These are phyloP conservation scores for Chrysosporium queenslandicum DNA, from an alignment of 2,329 filamentous ascomycete genomes.

Conservation along the genomic window DNA sequence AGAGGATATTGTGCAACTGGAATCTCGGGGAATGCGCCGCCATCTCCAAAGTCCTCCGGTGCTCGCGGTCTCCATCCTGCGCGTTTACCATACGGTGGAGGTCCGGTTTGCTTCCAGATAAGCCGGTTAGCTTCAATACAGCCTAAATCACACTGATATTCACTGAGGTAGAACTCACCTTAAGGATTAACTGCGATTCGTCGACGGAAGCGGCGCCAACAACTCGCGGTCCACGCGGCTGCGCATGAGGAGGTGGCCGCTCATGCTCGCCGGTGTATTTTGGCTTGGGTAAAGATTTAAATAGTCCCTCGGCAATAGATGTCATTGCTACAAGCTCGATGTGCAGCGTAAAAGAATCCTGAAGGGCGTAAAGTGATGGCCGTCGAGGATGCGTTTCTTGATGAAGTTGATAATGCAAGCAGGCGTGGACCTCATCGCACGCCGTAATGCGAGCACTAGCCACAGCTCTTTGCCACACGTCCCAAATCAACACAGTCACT, in stretches of 20 bases:
- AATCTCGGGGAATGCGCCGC: conserved; percentile 90
- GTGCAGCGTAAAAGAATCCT: background rate
- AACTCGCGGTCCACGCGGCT: conserved; percentile 71
- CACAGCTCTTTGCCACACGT: background rate
- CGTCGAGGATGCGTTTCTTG: background rate
- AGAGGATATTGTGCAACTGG: conserved; percentile 90
- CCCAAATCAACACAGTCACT: background rate
- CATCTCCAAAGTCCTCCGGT: conserved; percentile 89
- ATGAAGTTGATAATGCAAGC: background rate
- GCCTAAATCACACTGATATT: background rate
- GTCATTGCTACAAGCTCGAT: conserved; percentile 11
- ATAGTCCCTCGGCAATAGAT: conserved; percentile 60
- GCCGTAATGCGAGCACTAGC: background rate
- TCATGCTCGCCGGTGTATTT: conserved; percentile 88
- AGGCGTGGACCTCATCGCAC: background rate
- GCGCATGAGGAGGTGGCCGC: conserved; percentile 59
- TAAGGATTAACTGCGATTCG: conserved; percentile 73
- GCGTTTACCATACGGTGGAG: conserved; percentile 79
- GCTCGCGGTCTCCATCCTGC: conserved; percentile 81
- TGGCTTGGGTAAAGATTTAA: conserved; percentile 73
- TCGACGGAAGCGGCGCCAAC: conserved; percentile 70
- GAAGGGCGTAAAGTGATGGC: background rate
- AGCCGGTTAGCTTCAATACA: background rate
- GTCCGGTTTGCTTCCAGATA: conserved; percentile 55
- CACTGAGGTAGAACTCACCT: conserved; percentile 39